Evolutionary conservation across 495 filamentous ascomycete genomes (phyloP), one percentile per base, ranked within the genome.

Genomic region (Acidomyces sp.): DNA sequence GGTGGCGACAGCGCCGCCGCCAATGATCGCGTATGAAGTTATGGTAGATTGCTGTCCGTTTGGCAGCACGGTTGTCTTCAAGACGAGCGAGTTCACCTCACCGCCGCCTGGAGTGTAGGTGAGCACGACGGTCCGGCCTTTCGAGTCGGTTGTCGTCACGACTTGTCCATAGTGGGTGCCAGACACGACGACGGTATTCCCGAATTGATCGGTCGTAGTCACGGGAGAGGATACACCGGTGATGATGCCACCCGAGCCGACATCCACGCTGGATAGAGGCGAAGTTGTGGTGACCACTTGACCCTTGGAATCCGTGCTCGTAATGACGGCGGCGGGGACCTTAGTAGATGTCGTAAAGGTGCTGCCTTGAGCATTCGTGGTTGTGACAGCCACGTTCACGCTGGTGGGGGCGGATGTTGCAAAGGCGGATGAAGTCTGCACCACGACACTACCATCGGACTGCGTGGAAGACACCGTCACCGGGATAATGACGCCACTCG

Each of bases 371-470:
- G 45, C 31, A 42, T 62, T 43, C 13, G 61, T 63, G 24, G 57
- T 56, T 6, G 58, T 60, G 38, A 60, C 33, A 38, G 51, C 37
- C 24, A 55, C 43, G 23, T 28, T 48, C 19, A 55, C 53, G 37
- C 46, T 48, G 10, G 48, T 48, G 6, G 45, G 23, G 1, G 55
- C 55, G 11, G 45, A 16, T 18, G 42, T 38, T 12, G 46, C 21
- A 32, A 53, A 49, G 27, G 49, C 48, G 4, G 43, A 43, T 2
- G 53, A 51, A 0, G 48, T 43, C 7, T 32, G 22, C 11, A 70
- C 72, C 71, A 79, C 77, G 7, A 77, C 74, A n/a, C 69, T 57
- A 0, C 45, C 43, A 1, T 46, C 32, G 19, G 41, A 41, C 32
- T 50, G 20, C 18, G 50, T 49, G 5, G 41, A 28, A 12, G 40